Conservation (phyloP, 2,329 filamentous ascomycete genomes). For the Lasiodiplodia gonubiensis region DNA sequence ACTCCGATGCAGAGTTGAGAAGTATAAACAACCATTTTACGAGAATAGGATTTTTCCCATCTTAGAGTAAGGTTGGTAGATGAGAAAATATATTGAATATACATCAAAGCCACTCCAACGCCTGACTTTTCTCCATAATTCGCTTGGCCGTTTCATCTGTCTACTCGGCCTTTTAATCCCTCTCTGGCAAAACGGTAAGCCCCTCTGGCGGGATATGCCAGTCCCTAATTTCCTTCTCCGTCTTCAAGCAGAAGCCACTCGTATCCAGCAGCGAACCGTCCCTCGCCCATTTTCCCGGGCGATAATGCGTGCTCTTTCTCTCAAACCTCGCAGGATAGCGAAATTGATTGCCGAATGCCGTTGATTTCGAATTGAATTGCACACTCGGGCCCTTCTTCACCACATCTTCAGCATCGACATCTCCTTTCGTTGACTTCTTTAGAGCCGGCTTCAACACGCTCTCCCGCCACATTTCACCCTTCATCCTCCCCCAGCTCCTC, state of each 20-base stretch:
- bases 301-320: not conserved
- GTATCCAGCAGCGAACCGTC: not conserved
- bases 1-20: not conserved
- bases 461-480: no score
- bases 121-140: not conserved
- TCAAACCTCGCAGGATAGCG: not conserved
- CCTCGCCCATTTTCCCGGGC: not conserved
- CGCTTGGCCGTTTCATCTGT: not conserved
- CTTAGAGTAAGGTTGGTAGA: not conserved
- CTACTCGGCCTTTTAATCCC: not conserved
- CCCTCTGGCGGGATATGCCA: not conserved
- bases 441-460: not conserved
- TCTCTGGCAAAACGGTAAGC: no score
- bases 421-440: not conserved
- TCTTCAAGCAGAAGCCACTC: not conserved
- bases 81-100: not conserved
- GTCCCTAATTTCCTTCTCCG: not conserved
- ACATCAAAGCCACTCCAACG: not conserved
- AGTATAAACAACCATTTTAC: not conserved
- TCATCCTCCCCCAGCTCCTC: not conserved
- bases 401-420: not conserved
- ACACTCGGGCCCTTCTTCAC: not conserved
- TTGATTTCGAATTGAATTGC: not conserved
- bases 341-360: not conserved
- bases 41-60: not conserved